Percentiles rank a stretch among this genome's conserved stretches.
These are phyloP conservation scores for Buddleja alternifolia DNA, from an alignment of 257 asterid species.

Conservation along the genomic window DNA sequence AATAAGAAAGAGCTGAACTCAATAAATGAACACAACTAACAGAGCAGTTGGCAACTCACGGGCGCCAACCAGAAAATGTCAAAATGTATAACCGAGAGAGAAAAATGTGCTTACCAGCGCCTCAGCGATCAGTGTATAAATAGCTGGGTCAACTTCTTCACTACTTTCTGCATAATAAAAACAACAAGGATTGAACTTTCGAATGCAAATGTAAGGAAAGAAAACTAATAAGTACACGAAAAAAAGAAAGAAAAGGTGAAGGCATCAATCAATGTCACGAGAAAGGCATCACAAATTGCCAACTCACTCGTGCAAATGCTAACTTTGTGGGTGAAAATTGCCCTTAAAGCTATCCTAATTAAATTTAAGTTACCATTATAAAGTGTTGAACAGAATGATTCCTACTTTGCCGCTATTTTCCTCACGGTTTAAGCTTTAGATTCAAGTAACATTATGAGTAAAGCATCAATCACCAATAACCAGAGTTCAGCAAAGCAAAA, in stretches of 20 bases:
- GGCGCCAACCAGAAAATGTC: constrained; percentile 37
- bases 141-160: constrained; percentile 37
- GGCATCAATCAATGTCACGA: constrained; percentile 64
- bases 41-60: constrained; percentile 73
- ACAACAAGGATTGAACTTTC: constrained; percentile 17
- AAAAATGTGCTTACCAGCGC: constrained; percentile 48
- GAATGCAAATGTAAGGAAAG: constrained; percentile 16
- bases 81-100: constrained; percentile 29
- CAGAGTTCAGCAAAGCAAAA: constrained; percentile 44
- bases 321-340: constrained; percentile 32
- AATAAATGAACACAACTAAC: constrained; percentile 62
- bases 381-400: constrained; percentile 29
- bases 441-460: constrained; percentile 58
- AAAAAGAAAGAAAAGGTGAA: constrained; percentile 20
- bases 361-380: constrained; percentile 26
- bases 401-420: constrained; percentile 29
- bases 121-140: constrained; percentile 43
- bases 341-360: constrained; percentile 22
- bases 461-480: constrained; percentile 53
- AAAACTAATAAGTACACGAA: constrained; percentile 14
- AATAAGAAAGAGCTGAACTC: constrained; percentile 39
- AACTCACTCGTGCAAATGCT: constrained; percentile 39
- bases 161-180: constrained; percentile 58
- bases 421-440: constrained; percentile 43
- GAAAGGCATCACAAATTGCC: constrained; percentile 60